Evolutionary conservation across 129 eudicot species (phyloP).

Genomic region (Dittrichia graveolens): DNA sequence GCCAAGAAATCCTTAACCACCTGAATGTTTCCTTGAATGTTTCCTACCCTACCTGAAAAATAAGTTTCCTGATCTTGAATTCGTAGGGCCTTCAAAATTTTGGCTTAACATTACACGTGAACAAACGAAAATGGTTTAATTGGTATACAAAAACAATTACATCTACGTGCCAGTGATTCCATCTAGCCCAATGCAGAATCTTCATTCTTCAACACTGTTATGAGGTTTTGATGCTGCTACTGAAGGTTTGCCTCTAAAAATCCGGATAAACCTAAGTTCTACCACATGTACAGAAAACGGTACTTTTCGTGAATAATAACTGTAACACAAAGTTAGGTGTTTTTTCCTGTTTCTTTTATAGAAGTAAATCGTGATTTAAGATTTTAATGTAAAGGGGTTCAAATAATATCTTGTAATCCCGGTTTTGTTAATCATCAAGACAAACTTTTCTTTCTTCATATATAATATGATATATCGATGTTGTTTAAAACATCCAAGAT

Average conservation of each 20-base stretch:
- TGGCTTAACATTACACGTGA: slow-evolving; percentile 38
- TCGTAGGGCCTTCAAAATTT: slow-evolving; percentile 19
- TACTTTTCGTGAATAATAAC: slow-evolving; percentile 10
- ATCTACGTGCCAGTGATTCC: slow-evolving; percentile 28
- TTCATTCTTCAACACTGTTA: slow-evolving; percentile 42
- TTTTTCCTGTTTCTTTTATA: slow-evolving; percentile 1
- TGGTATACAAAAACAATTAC: slow-evolving; percentile 26
- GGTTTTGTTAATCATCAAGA: slow-evolving; percentile 5
- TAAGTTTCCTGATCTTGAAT: slow-evolving; percentile 25
- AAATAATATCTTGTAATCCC: slow-evolving; percentile 1
- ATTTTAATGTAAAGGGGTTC: slow-evolving; percentile 29
- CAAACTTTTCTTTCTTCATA: not conserved
- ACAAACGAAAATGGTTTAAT: slow-evolving; percentile 27
- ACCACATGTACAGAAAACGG: slow-evolving; percentile 23
- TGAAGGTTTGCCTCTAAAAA: not conserved
- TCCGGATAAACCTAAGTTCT: slow-evolving; percentile 8
- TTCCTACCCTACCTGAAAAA: slow-evolving; percentile 33
- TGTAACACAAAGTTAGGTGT: slow-evolving; percentile 11
- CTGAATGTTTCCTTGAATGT: slow-evolving; percentile 27
- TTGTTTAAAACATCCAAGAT: no score
- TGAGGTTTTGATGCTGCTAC: slow-evolving; percentile 12
- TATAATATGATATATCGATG: not conserved
- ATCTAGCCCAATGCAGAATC: slow-evolving; percentile 32
- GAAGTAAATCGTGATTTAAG: not conserved
- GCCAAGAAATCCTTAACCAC: slow-evolving; percentile 25